Evolutionary conservation across 768 basidiomycete genomes (phyloP).

Genomic region (Tulasnella calospora): DNA sequence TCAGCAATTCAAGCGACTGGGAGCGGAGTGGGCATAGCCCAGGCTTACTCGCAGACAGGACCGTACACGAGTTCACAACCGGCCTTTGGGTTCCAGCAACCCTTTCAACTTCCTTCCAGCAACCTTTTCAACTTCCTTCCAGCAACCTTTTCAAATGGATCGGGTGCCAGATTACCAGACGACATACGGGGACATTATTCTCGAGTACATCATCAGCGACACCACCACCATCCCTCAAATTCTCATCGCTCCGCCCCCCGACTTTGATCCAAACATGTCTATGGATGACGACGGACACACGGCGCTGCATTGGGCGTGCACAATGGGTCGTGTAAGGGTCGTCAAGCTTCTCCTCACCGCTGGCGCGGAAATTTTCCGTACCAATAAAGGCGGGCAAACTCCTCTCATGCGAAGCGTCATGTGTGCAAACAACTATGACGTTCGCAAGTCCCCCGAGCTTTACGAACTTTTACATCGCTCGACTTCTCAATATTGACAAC

Average conservation of each 20-base stretch:
- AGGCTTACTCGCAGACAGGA: neutral
- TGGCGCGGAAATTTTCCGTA: too few relatives aligned
- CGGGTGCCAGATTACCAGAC: constrained; percentile 19
- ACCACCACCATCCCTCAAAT: constrained; percentile 84
- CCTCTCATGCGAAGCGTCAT: too few relatives aligned
- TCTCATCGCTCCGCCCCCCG: constrained; percentile 78
- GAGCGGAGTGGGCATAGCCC: neutral
- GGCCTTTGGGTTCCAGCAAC: constrained; percentile 7
- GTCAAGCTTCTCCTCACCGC: constrained; percentile 90
- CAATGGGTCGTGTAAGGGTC: constrained; percentile 95
- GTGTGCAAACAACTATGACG: constrained; percentile 99
- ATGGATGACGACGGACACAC: constrained; percentile 99
- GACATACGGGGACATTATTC: constrained; percentile 85
- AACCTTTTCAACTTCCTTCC: constrained; percentile 7
- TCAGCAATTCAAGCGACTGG: neutral
- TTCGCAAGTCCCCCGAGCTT: constrained; percentile 95
- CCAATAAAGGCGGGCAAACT: too few relatives aligned
- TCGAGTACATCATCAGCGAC: constrained; percentile 98
- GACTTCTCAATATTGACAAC: constrained; percentile 98
- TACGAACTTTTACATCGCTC: constrained; percentile 97
- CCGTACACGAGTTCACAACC: constrained; percentile 15
- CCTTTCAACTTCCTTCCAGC: neutral
- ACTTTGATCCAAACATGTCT: constrained; percentile 91
- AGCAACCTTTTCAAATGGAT: constrained; percentile 9
- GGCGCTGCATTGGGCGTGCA: constrained; percentile 95